Base-by-base conservation (phyloP, 23 red algal species). In the Gracilaria domingensis region DNA sequence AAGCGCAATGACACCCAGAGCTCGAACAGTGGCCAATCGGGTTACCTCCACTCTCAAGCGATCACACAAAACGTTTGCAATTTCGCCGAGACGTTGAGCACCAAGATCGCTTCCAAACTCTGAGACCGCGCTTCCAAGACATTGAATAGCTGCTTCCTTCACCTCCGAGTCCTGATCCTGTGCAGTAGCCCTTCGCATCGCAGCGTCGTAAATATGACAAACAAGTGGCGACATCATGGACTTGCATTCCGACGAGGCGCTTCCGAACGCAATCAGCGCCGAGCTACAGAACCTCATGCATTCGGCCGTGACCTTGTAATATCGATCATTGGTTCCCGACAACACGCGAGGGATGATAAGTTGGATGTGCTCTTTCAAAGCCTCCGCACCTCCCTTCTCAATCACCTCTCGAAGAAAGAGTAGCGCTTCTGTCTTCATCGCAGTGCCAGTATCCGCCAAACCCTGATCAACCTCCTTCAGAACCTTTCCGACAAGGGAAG, bases 161-260 rank as follows among this genome's bases (percentile, higher is more conserved):
- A 97, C 95, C 61, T 97, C 95, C 0, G 95, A 94, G 28, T 97
- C 95, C 66, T 97, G 95, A 54, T 97, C 91, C 39, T 78, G 82
- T 51, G 81, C 90, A 50, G 82, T 81, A 38, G 88, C 78, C 38
- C 95, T 66, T 71, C 49, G 45, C 64, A 87, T 42, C 12, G 95
- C 90, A 53, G 85, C 82, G 32, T 97, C 83, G 57, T 97, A 66
- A 18, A 94, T 91, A 35, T 38, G 30, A 23, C 67, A 20, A 0
- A 62, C 88, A 48, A 86, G 18, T 18, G 80, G 80, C 9, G 86
- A 58, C 42, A 91, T 59, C 61, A 44, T 85, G 5, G 55, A 38
- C 55, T 76, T 80, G 32, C 38, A 74, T 58, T 74, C 91, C 13
- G 91, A 33, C 37, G 84, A 49, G 13, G 87, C 54, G 12, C 29